Evolutionary conservation across 2,329 filamentous ascomycete species (phyloP), one percentile per base, ranked within the genome.

Genomic region (Hymenotorrendiella dingleyae): DNA sequence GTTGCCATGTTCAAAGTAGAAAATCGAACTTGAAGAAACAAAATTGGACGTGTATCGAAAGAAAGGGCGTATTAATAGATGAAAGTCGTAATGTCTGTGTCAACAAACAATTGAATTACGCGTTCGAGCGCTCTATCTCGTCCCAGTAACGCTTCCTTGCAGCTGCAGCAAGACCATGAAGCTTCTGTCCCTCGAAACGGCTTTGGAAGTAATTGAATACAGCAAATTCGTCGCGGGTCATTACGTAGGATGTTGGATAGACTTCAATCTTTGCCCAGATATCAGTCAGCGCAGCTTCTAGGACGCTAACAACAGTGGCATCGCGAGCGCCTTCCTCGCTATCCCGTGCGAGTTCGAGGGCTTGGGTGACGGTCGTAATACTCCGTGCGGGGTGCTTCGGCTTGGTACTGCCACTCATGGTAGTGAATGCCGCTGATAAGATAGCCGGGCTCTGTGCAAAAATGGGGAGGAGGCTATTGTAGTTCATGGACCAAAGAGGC

Each of bases 171-270:
- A 67, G 54, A 50, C 66, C 58, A 50, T 73, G 62, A n/a, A n/a
- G n/a, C n/a, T n/a, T n/a, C n/a, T n/a, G n/a, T 46, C 76, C 75
- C 22, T 67, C 62, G 58, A 84, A 88, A 8, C 82, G 76, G 49
- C 74, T 65, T 49, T 85, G 82, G 63, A 84, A 91, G 64, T 83
- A 91, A 69, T 93, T 94, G 76, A 94, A 89, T 47, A 94, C 73
- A 42, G 85, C 79, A 58, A 93, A 94, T 65, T 94, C 87, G 63
- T 87, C 80, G 49, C 74, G 71, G 24, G 71, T 79, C 69, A 94
- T 80, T 50, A 93, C 64, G 63, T 91, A 94, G n/a, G 70, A 69
- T 38, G 75, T 66, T 1, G 84, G 84, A 23, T 82, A 68, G 3
- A 70, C 68, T 54, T 80, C 67, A 43, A 94, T 73, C 54, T 78